Conservation (phyloP, 345 rosid species). For the Gossypium anomalum region DNA sequence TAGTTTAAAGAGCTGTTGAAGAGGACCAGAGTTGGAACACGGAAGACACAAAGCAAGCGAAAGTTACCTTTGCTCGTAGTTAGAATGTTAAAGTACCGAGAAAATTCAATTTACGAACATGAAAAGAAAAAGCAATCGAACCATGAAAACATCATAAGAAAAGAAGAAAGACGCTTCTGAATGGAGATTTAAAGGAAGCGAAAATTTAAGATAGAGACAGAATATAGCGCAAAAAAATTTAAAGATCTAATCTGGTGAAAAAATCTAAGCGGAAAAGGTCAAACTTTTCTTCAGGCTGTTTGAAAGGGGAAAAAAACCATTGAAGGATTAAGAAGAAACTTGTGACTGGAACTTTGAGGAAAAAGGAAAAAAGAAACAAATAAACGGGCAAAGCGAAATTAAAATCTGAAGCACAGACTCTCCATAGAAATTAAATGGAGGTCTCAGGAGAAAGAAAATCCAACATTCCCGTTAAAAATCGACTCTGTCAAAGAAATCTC, state of each 20-base stretch:
- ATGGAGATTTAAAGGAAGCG: neutral
- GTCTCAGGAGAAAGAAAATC: slow-evolving; percentile 4
- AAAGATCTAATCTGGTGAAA: neutral
- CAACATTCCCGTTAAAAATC: neutral
- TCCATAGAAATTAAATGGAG: neutral
- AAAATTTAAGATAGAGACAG: neutral
- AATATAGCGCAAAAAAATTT: neutral
- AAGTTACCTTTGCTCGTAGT: no score
- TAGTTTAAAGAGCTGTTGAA: neutral
- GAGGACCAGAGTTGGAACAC: neutral
- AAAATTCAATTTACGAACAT: neutral
- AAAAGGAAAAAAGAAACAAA: neutral
- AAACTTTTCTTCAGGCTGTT: neutral
- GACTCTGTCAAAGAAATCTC: neutral
- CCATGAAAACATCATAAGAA: neutral
- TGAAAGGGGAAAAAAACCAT: neutral
- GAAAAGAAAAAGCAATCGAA: neutral
- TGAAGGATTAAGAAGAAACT: neutral
- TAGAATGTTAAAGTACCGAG: neutral
- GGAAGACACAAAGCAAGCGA: neutral
- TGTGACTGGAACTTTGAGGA: neutral
- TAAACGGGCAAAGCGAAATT: neutral
- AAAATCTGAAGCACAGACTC: neutral
- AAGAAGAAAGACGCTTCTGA: neutral
- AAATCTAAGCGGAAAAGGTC: neutral